Evolutionary conservation across 2,329 filamentous ascomycete species (phyloP).

Genomic region (Ploettnerulaceae sp.): DNA sequence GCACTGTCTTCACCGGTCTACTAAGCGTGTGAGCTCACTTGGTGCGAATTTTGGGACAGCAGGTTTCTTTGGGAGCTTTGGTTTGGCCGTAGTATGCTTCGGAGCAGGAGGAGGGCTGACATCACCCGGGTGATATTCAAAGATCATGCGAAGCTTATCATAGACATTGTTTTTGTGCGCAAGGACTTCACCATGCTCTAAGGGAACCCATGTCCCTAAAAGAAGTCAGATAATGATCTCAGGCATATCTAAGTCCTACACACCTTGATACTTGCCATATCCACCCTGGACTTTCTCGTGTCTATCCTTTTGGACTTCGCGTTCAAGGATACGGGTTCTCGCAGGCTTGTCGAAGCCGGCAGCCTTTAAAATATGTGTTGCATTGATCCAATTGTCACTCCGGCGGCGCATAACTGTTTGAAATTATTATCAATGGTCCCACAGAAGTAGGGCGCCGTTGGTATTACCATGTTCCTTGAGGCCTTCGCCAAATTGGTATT

Average conservation of each 20-base stretch:
- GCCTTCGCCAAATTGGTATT: constrained; percentile 80
- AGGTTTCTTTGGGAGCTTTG: constrained; percentile 67
- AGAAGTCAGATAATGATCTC: constrained; percentile 16
- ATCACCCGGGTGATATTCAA: constrained; percentile 81
- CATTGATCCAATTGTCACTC: constrained; percentile 96
- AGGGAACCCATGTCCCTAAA: constrained; percentile 89
- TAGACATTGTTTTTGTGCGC: constrained; percentile 84
- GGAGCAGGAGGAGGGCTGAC: constrained; percentile 89
- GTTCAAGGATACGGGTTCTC: constrained; percentile 87
- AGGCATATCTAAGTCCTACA: background rate
- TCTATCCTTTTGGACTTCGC: constrained; percentile 91
- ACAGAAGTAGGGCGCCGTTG: background rate
- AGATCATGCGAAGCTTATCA: constrained; percentile 78
- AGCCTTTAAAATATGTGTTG: constrained; percentile 97
- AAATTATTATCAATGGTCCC: constrained; percentile 6
- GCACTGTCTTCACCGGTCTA: constrained; percentile 8
- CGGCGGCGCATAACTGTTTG: constrained; percentile 75
- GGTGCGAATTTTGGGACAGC: constrained; percentile 56
- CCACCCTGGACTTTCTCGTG: constrained; percentile 98
- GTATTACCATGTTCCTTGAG: constrained; percentile 62
- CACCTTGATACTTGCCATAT: constrained; percentile 97
- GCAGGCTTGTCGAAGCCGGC: constrained; percentile 97
- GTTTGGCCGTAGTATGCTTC: constrained; percentile 84
- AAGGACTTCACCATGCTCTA: constrained; percentile 73
- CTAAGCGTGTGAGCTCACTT: constrained; percentile 34